phyloP scores from a whole-genome alignment of 352 stramenopile genomes.

The Phytophthora constricta region DNA sequence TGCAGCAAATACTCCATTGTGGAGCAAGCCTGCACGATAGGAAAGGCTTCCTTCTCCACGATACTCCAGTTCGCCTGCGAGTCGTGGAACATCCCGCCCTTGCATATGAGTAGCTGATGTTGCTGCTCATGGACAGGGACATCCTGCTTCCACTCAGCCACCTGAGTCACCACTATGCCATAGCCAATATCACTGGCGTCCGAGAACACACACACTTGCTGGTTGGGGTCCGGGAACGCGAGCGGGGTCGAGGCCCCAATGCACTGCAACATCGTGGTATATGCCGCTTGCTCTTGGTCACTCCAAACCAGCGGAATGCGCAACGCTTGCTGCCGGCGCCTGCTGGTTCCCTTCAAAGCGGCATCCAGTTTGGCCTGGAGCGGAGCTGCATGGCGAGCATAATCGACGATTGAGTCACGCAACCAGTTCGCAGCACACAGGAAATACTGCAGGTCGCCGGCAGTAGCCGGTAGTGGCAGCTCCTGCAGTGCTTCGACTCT shows the following conservation, averaged over 20 bases:
- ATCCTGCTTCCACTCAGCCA: neutral
- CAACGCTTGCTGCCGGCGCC: no score
- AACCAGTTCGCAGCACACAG: conserved; percentile 26
- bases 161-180: neutral
- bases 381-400: conserved; percentile 2
- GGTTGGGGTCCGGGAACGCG: neutral
- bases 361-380: conserved; percentile 12
- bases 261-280: neutral
- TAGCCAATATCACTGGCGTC: neutral
- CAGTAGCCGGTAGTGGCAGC: conserved; percentile 9
- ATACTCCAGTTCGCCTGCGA: neutral
- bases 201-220: neutral
- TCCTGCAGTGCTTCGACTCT: neutral
- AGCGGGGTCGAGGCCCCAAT: neutral
- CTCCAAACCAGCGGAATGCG: neutral
- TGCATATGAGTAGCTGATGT: conserved; percentile 1
- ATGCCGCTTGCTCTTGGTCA: neutral
- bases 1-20: conserved; percentile 6
- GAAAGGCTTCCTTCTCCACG: neutral
- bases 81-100: neutral
- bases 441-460: no score
- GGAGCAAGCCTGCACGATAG: neutral
- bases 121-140: neutral
- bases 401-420: conserved; percentile 19
- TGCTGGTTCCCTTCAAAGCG: neutral